These are phyloP conservation scores for Syncephalastrum monosporum DNA, from an alignment of 371 early-diverging fungal species.

Conservation along the genomic window DNA sequence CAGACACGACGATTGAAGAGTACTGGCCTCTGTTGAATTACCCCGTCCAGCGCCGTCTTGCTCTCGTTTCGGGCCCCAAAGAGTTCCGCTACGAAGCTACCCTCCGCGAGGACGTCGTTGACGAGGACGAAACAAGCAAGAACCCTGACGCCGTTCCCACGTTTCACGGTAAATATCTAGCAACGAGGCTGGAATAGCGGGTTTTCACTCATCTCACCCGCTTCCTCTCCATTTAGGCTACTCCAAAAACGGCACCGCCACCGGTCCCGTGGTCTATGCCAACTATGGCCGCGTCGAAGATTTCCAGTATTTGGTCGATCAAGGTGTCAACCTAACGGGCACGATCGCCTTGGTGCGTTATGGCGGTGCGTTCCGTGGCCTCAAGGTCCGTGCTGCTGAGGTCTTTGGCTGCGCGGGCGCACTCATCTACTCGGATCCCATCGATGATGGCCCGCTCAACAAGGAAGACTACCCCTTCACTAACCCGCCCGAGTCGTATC, in stretches of 20 bases:
- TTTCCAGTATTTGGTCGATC: conserved; percentile 45
- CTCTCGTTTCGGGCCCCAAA: conserved; percentile 50
- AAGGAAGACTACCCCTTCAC: conserved; percentile 20
- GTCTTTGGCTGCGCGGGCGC: conserved; percentile 56
- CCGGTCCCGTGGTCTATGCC: conserved; percentile 63
- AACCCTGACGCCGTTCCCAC: conserved; percentile 56
- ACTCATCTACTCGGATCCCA: conserved; percentile 36
- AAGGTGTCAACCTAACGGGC: conserved; percentile 47
- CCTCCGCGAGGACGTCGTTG: conserved; percentile 53
- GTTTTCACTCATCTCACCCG: too few species aligned
- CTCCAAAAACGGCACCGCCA: conserved; percentile 61
- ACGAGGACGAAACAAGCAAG: conserved; percentile 55
- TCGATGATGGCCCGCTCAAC: conserved; percentile 21
- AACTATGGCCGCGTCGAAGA: conserved; percentile 64
- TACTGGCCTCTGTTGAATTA: conserved; percentile 64
- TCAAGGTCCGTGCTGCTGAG: conserved; percentile 64
- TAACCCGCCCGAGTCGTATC: conserved; percentile 55
- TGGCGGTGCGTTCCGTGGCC: conserved; percentile 52
- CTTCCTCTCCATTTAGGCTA: conserved; percentile 22
- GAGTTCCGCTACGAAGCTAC: conserved; percentile 50
- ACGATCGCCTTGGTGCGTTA: conserved; percentile 62
- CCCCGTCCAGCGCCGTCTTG: conserved; percentile 52
- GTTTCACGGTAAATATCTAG: conserved; percentile 51
- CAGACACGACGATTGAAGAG: conserved; percentile 47
- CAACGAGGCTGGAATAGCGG: too few species aligned